Percentiles rank a stretch among this genome's conserved stretches.
phyloP scores from a whole-genome alignment of 1,139 yeast species.

The Lodderomyces orthopsilosis region DNA sequence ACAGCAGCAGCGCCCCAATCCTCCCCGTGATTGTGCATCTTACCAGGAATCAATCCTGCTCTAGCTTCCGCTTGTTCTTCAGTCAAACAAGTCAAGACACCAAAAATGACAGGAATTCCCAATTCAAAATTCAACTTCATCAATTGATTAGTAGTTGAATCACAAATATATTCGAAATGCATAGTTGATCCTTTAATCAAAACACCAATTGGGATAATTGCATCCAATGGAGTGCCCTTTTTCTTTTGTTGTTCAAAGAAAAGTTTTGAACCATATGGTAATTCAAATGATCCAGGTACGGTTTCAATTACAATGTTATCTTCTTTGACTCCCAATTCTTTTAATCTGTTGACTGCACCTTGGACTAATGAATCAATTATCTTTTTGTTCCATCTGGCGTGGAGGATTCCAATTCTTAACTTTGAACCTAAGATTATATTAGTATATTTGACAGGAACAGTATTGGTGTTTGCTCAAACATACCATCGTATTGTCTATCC shows the following conservation, averaged over 20 bases:
- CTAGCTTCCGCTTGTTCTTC: constrained; percentile 92
- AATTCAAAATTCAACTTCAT: constrained; percentile 77
- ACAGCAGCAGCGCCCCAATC: constrained; percentile 99
- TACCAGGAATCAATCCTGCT: constrained; percentile 78
- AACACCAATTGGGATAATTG: constrained; percentile 90
- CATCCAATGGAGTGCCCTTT: constrained; percentile 62
- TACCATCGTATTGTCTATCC: constrained; percentile 70
- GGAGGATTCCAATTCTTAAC: constrained; percentile 79
- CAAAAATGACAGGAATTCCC: constrained; percentile 82
- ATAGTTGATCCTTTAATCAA: constrained; percentile 94
- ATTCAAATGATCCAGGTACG: constrained; percentile 93
- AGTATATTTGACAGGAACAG: not conserved
- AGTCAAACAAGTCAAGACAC: constrained; percentile 87
- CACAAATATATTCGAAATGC: constrained; percentile 98
- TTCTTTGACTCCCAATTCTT: constrained; percentile 64
- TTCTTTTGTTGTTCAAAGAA: constrained; percentile 47
- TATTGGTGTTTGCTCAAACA: constrained; percentile 13
- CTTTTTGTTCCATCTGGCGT: constrained; percentile 89
- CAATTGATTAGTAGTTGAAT: constrained; percentile 79
- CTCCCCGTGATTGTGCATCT: constrained; percentile 91
- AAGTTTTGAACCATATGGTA: constrained; percentile 74
- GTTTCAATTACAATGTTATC: constrained; percentile 77
- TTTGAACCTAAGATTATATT: constrained; percentile 43
- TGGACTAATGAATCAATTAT: constrained; percentile 77
- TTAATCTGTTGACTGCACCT: constrained; percentile 67